Evolutionary conservation across 2,329 filamentous ascomycete species (phyloP).

Genomic region (Aspergillus sp.): DNA sequence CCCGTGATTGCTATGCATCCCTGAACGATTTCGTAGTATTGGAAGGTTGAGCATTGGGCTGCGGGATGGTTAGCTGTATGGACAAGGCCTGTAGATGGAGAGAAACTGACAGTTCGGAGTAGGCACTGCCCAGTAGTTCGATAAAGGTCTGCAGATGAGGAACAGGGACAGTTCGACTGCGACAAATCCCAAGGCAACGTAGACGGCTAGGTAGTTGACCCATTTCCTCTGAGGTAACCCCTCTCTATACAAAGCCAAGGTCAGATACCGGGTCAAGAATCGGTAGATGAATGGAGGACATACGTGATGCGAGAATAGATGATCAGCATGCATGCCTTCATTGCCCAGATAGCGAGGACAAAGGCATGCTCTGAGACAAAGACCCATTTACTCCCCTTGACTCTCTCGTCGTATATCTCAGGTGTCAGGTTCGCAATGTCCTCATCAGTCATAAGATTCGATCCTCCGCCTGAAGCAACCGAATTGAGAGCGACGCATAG

Average conservation of each 20-base stretch:
- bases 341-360: slow-evolving; percentile 53
- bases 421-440: slow-evolving; percentile 49
- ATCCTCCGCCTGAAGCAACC: slow-evolving; percentile 55
- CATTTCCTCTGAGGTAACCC: slow-evolving; percentile 36
- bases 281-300: slow-evolving; percentile 2
- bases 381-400: slow-evolving; percentile 61
- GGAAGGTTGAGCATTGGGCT: slow-evolving; percentile 46
- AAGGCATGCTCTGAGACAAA: slow-evolving; percentile 64
- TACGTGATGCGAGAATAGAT: slow-evolving; percentile 54
- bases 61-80: slow-evolving; percentile 4
- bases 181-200: slow-evolving; percentile 49
- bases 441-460: slow-evolving; percentile 58
- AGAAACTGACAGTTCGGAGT: slow-evolving; percentile 31
- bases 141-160: slow-evolving; percentile 52
- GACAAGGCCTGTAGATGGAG: neutral
- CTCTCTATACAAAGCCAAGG: slow-evolving; percentile 18
- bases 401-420: slow-evolving; percentile 42
- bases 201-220: slow-evolving; percentile 40
- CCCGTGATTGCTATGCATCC: slow-evolving; percentile 47
- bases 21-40: slow-evolving; percentile 48
- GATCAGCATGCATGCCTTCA: slow-evolving; percentile 55
- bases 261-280: slow-evolving; percentile 2
- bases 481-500: slow-evolving; percentile 56
- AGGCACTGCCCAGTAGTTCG: slow-evolving; percentile 54
- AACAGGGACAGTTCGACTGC: slow-evolving; percentile 52